Evolutionary conservation across 2,329 filamentous ascomycete species (phyloP).

Genomic region (Teratosphaeria destructans): DNA sequence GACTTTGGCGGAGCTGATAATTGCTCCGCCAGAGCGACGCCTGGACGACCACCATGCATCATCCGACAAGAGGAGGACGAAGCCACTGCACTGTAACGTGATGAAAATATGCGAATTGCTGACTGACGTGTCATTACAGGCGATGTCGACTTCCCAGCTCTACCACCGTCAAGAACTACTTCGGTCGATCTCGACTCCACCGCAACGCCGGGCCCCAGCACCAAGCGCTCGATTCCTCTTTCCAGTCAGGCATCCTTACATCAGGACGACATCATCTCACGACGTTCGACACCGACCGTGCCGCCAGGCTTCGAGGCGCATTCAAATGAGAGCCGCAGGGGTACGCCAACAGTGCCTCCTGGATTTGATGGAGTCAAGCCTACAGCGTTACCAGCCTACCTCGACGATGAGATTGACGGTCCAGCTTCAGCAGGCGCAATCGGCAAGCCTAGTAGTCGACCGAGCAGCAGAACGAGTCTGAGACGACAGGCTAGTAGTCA

Average conservation of each 20-base stretch:
- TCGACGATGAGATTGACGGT: conserved; percentile 5
- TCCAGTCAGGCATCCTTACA: conserved; percentile 18
- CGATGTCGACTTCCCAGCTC: conserved; percentile 19
- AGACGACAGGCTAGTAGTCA: conserved; percentile 15
- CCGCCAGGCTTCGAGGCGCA: conserved; percentile 27
- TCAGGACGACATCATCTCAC: conserved; percentile 15
- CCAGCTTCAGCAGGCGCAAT: background rate
- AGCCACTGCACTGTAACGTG: background rate
- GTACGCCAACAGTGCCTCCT: conserved; percentile 37
- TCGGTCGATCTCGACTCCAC: background rate
- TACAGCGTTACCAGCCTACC: conserved; percentile 5
- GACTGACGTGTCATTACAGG: conserved; percentile 8
- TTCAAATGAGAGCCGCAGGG: conserved; percentile 27
- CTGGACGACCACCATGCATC: background rate
- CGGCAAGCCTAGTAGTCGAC: conserved; percentile 18
- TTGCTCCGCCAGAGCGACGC: background rate
- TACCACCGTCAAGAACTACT: background rate
- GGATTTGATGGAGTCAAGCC: conserved; percentile 26
- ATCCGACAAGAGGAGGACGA: background rate
- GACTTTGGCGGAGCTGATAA: background rate
- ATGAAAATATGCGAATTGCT: background rate
- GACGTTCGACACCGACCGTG: conserved; percentile 25
- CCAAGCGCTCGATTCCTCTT: conserved; percentile 5
- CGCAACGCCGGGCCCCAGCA: conserved; percentile 4
- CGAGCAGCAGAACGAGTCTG: conserved; percentile 27